Evolutionary conservation across 345 rosid genomes (phyloP).

Genomic region (Eucalyptus erythrocorys): DNA sequence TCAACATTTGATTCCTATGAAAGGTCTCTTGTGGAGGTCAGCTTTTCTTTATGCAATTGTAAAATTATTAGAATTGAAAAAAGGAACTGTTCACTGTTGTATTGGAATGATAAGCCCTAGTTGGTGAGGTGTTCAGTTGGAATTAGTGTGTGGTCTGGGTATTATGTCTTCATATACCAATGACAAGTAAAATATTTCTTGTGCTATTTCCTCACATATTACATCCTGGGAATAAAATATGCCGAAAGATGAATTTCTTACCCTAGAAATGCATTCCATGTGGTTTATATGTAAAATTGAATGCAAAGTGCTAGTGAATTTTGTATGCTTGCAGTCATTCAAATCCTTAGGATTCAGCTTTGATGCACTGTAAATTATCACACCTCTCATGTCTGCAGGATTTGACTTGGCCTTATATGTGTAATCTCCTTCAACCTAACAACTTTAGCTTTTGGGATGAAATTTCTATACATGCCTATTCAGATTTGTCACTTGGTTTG

Average conservation of each 20-base stretch:
- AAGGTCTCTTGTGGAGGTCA: slow-evolving; percentile 77
- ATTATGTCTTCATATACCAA: background rate
- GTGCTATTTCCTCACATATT: background rate
- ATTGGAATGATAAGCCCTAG: background rate
- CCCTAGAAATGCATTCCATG: background rate
- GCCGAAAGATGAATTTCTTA: background rate
- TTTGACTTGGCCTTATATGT: background rate
- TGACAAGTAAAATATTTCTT: background rate
- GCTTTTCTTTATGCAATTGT: background rate
- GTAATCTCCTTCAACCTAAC: background rate
- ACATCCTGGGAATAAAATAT: background rate
- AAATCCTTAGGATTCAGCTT: background rate
- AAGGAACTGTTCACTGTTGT: background rate
- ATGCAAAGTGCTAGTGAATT: background rate
- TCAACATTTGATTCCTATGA: slow-evolving; percentile 57
- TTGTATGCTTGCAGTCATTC: background rate
- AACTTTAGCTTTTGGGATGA: background rate
- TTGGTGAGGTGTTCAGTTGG: background rate
- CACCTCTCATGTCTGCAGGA: background rate
- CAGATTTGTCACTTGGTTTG: background rate
- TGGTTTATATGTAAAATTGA: background rate
- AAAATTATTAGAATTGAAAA: background rate
- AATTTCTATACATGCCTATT: background rate
- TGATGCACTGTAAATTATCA: background rate
- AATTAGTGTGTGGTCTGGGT: background rate